Evolutionary conservation across 1,139 yeast species (phyloP).

Genomic region (Magnusiomyces ingens): DNA sequence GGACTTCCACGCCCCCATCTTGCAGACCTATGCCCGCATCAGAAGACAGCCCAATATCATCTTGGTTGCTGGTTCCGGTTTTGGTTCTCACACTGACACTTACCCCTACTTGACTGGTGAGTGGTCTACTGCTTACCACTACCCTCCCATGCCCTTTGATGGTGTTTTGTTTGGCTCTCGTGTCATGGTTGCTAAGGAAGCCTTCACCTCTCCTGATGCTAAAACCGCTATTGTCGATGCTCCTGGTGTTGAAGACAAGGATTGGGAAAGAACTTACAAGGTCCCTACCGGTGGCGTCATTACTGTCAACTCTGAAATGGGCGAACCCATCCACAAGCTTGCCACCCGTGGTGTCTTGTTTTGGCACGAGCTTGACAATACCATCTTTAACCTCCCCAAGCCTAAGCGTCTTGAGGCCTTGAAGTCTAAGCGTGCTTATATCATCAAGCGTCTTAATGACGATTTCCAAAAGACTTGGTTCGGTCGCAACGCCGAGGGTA

Average conservation of each 20-base stretch:
- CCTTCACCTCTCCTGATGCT: constrained; percentile 88
- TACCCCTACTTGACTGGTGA: constrained; percentile 96
- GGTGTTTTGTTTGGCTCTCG: constrained; percentile 95
- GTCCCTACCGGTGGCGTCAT: constrained; percentile 95
- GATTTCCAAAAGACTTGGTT: constrained; percentile 99
- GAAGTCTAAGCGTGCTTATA: constrained; percentile 76
- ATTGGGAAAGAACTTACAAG: constrained; percentile 94
- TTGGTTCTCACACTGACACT: constrained; percentile 94
- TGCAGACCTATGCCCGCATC: constrained; percentile 91
- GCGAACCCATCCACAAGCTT: constrained; percentile 97
- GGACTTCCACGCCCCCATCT: constrained; percentile 96
- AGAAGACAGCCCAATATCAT: constrained; percentile 87
- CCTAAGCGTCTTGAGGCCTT: constrained; percentile 78
- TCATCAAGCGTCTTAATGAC: constrained; percentile 76
- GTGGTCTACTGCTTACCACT: constrained; percentile 79
- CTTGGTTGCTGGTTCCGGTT: constrained; percentile 95
- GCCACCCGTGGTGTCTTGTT: constrained; percentile 97
- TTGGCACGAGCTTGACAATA: constrained; percentile 92
- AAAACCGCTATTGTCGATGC: constrained; percentile 87
- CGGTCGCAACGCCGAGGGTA: constrained; percentile 68
- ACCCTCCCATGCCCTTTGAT: constrained; percentile 98
- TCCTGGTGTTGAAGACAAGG: constrained; percentile 76
- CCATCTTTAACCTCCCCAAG: constrained; percentile 86
- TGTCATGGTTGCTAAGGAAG: constrained; percentile 96
- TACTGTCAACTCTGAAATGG: constrained; percentile 97